Base-by-base conservation (phyloP, 1,284 basidiomycete genomes). In the Pholiota adiposa region DNA sequence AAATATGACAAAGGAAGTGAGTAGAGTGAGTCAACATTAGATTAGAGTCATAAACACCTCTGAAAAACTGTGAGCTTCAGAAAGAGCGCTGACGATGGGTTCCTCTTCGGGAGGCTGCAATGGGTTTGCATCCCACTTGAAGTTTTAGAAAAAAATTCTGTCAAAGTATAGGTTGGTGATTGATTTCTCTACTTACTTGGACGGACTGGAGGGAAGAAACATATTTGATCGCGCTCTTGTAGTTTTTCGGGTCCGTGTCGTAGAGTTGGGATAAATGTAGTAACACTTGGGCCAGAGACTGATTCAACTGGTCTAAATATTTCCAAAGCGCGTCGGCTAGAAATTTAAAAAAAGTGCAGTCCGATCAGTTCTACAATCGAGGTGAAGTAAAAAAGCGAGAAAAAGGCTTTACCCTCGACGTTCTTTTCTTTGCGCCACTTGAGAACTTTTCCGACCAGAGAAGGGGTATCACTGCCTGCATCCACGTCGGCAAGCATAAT, bases 401-500 rank as follows among this genome's bases (percentile, higher is more conserved):
- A 29, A 51, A 38, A 40, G 18, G n/a, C 68, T 76, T 60, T 60
- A 87, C 92, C 89, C 72, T 84, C 77, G 34, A 77, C 79, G 12
- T 76, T 72, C 60, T 87, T 78, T 61, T 85, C 81, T 69, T 88
- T 84, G 60, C 92, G 83, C 96, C 96, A 98, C 68, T 87, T 87
- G 59, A 96, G 76, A 1, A 98, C 96, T 72, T 93, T 90, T 29
- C 91, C 87, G 3, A 96, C 94, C 55, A 97, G 85, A 49, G 92
- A 93, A 1, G 96, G 96, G 1, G 96, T 97, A 70, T 97, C 92
- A 65, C 92, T 96, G 9, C 96, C 96, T 2, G 92, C 93, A 68
- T 96, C 93, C 5, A 98, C 93, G 69, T 98, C 96, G 23, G 94
- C 96, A 31, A 98, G 82, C 74, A 97, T 83, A 33, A 98, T 81